phyloP scores from a whole-genome alignment of 192 early-diverging fungal species.

The Linnemannia exigua region DNA sequence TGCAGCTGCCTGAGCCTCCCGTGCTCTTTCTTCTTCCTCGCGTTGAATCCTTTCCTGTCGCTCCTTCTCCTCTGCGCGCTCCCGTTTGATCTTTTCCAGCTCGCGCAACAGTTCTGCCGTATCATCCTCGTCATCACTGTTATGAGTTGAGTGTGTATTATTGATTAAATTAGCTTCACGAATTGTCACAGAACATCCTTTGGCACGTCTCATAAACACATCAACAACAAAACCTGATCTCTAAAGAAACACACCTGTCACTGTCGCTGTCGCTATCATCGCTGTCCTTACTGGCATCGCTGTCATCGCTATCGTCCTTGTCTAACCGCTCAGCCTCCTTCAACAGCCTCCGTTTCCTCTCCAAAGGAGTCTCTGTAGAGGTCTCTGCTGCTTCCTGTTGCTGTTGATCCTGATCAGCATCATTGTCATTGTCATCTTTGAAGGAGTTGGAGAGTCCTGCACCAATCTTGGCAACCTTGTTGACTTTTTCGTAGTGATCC shows the following conservation, averaged over 20 bases:
- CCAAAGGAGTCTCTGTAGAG: conserved; percentile 15
- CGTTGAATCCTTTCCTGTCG: conserved; percentile 68
- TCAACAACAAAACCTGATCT: not conserved
- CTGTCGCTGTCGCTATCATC: conserved; percentile 59
- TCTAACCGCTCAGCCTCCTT: conserved; percentile 65
- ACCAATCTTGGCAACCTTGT: conserved; percentile 47
- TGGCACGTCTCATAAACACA: not conserved
- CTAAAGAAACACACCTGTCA: conserved; percentile 28
- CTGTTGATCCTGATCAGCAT: conserved; percentile 23
- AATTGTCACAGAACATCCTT: too few relatives aligned
- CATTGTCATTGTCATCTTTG: conserved; percentile 52
- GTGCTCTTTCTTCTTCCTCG: conserved; percentile 71
- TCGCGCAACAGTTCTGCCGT: conserved; percentile 86
- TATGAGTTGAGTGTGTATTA: conserved; percentile 19
- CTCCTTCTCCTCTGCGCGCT: conserved; percentile 93
- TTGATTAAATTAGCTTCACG: not conserved
- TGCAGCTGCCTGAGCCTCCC: conserved; percentile 72
- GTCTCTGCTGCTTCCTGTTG: not conserved
- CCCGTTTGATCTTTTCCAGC: conserved; percentile 93
- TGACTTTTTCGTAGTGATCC: conserved; percentile 69
- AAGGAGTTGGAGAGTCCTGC: conserved; percentile 42
- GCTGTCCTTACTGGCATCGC: conserved; percentile 62
- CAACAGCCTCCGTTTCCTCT: conserved; percentile 57
- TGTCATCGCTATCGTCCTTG: conserved; percentile 72
- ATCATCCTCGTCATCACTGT: conserved; percentile 88